Evolutionary conservation across 805 yeast genomes (phyloP), one percentile per base, ranked within the genome.

Genomic region (Osmozyma mogii): DNA sequence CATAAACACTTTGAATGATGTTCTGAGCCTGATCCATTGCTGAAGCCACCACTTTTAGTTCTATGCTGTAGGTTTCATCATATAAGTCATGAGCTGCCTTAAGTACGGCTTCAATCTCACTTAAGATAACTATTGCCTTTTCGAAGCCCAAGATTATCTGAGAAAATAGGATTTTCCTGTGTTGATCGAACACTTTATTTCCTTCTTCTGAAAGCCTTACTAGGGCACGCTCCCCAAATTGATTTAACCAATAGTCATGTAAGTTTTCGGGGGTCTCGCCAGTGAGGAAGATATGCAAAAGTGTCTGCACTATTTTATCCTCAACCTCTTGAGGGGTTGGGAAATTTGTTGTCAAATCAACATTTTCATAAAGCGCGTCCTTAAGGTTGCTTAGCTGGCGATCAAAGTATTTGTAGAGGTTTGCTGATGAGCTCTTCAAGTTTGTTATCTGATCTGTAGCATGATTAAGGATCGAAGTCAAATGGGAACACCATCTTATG

Each of bases 141-240:
- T 81, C 85, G 15, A 69, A 47, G 0, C 76, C 63, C 3, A 80
- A 75, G 6, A 78, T 57, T 13, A 77, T 35, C 22, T 68, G 66
- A 24, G 70, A 58, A 32, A 70, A 68, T 1, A 73, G 39, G 0
- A 58, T 49, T 32, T 72, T 68, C 31, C 75, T 54, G 1, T 69
- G 52, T 25, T 56, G 55, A 24, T 76, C 79, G 43, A 70, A 78
- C 9, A 68, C 58, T 2, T 61, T 50, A 20, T 61, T 65, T 0
- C 81, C 78, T 11, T 66, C 29, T 30, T 63, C 66, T 3, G 56
- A 53, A 70, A 84, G 70, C 39, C 72, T 61, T 37, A 69, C 72
- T 12, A 72, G 48, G 17, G 83, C 83, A 37, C 81, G 58, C 37
- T 78, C 85, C 0, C 84, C 87, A 19, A 81, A 56, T 27, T 75